phyloP scores from a whole-genome alignment of 163 green algal species.

The Chlorella variabilis region DNA sequence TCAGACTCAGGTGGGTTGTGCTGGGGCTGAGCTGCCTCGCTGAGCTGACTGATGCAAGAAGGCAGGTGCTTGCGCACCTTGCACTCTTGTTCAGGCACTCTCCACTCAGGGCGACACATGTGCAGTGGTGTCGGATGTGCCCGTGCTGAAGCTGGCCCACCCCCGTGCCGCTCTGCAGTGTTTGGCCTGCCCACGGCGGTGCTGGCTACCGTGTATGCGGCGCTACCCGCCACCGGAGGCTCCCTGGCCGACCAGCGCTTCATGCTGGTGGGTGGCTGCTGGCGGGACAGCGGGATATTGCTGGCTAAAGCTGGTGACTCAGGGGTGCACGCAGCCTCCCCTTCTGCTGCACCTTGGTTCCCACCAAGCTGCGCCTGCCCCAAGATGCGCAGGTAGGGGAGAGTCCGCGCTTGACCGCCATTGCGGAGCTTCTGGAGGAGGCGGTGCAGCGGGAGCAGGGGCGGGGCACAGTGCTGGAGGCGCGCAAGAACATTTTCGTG shows the following conservation, averaged over 20 bases:
- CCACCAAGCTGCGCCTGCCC: neutral
- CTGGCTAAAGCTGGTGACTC: neutral
- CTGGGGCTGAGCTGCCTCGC: too few relatives aligned
- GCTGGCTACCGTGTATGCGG: constrained; percentile 73
- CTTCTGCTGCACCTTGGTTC: neutral
- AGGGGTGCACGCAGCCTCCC: neutral
- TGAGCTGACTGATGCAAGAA: too few relatives aligned
- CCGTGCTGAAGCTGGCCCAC: too few relatives aligned
- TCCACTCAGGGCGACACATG: too few relatives aligned
- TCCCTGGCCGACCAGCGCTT: constrained; percentile 73
- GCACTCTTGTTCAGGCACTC: too few relatives aligned
- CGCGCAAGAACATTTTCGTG: constrained; percentile 75
- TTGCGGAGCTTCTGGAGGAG: constrained; percentile 83
- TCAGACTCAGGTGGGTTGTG: constrained; percentile 43
- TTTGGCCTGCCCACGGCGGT: constrained; percentile 54
- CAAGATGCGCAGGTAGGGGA: constrained; percentile 63
- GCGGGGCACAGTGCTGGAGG: constrained; percentile 74
- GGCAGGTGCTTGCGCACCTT: too few relatives aligned
- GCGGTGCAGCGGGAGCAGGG: constrained; percentile 70
- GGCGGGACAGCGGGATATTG: too few relatives aligned
- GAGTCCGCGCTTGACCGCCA: constrained; percentile 58
- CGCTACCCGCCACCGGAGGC: constrained; percentile 65
- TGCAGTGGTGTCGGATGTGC: too few relatives aligned
- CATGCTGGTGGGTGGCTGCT: constrained; percentile 51
- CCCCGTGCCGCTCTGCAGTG: too few relatives aligned